Conservation (phyloP, 345 rosid genomes). For the Linum tenue region DNA sequence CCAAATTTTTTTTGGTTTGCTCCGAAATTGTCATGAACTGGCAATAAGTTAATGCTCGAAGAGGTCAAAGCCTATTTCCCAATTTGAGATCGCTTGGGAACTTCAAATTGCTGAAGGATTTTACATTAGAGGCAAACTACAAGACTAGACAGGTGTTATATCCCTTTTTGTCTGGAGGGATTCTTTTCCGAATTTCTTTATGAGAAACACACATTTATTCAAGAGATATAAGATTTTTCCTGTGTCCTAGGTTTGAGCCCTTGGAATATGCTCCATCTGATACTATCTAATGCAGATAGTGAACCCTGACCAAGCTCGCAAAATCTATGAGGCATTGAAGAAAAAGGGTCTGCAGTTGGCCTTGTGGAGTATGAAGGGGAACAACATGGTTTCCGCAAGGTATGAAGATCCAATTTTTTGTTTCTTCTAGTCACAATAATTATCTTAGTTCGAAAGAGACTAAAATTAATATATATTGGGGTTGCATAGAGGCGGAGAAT, state of each 20-base stretch:
- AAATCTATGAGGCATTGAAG: conserved; percentile 68
- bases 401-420: conserved; percentile 14
- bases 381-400: conserved; percentile 96
- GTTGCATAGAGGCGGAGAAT: conserved; percentile 63
- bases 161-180: background rate
- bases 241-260: conserved; percentile 1
- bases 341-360: conserved; percentile 79
- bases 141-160: too few species aligned
- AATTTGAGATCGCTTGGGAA: too few species aligned
- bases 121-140: too few species aligned
- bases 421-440: background rate
- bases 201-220: background rate
- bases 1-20: background rate
- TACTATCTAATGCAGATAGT: conserved; percentile 49
- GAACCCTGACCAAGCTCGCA: conserved; percentile 82
- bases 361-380: conserved; percentile 94
- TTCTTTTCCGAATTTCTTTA: background rate
- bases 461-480: conserved; percentile 2
- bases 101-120: too few species aligned
- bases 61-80: background rate
- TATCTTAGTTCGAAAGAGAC: background rate
- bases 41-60: background rate
- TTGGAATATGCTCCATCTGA: background rate
- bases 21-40: conserved; percentile 1
- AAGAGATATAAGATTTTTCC: background rate